phyloP scores from a whole-genome alignment of 495 filamentous ascomycete species.

The Aspergillus funiculosus region DNA sequence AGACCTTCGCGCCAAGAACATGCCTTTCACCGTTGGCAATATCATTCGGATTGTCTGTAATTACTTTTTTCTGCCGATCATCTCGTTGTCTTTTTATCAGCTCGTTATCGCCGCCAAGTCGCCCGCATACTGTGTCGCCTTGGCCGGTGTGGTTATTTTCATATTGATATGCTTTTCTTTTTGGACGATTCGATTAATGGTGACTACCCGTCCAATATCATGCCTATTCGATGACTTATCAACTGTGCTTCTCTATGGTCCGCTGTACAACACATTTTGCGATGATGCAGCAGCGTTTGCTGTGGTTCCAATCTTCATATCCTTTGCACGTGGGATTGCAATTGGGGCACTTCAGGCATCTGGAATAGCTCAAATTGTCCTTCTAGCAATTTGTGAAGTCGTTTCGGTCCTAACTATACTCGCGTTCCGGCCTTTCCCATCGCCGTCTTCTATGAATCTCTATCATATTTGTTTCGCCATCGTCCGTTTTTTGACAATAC shows the following conservation, averaged over 20 bases:
- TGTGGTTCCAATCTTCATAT: slow-evolving; percentile 75
- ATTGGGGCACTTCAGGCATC: slow-evolving; percentile 90
- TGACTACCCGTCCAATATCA: slow-evolving; percentile 70
- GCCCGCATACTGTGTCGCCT: slow-evolving; percentile 59
- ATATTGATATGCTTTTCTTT: slow-evolving; percentile 62
- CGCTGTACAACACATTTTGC: slow-evolving; percentile 94
- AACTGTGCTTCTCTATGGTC: slow-evolving; percentile 83
- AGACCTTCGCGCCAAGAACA: slow-evolving; percentile 83
- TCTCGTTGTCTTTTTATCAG: slow-evolving; percentile 85
- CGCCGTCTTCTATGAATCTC: slow-evolving; percentile 94
- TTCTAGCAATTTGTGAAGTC: slow-evolving; percentile 91
- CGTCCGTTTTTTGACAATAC: slow-evolving; percentile 68
- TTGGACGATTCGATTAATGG: slow-evolving; percentile 78
- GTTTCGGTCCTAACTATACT: slow-evolving; percentile 82
- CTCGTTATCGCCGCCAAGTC: slow-evolving; percentile 67
- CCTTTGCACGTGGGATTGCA: slow-evolving; percentile 77
- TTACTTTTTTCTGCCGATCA: slow-evolving; percentile 81
- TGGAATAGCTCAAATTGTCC: slow-evolving; percentile 83
- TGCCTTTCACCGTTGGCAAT: slow-evolving; percentile 87
- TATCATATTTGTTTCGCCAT: slow-evolving; percentile 83
- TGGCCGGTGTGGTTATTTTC: slow-evolving; percentile 69
- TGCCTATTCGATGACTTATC: slow-evolving; percentile 89
- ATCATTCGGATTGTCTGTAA: slow-evolving; percentile 85
- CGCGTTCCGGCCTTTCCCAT: slow-evolving; percentile 83
- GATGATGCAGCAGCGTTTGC: slow-evolving; percentile 87